Conservation (phyloP, 257 asterid species). For the Solanum corneliomulleri region DNA sequence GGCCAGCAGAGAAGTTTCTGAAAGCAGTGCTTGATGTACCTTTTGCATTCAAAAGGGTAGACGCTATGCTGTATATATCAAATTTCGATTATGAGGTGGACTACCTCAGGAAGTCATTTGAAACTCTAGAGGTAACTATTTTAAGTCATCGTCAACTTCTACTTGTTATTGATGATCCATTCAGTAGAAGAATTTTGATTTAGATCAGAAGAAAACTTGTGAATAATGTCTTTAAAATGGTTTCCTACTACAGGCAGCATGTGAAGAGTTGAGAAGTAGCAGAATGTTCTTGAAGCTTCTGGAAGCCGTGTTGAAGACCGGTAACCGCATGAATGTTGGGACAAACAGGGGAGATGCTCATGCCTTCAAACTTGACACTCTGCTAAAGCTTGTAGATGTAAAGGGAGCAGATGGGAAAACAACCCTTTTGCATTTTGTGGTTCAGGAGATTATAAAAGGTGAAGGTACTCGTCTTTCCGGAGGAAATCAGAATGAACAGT, state of each 20-base stretch:
- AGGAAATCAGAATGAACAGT: background rate
- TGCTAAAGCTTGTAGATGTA: slow-evolving; percentile 17
- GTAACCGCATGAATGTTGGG: slow-evolving; percentile 26
- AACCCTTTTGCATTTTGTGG: slow-evolving; percentile 20
- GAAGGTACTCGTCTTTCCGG: slow-evolving; percentile 11
- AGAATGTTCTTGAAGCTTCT: slow-evolving; percentile 22
- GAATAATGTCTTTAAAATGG: background rate
- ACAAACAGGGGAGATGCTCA: slow-evolving; percentile 23
- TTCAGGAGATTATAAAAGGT: slow-evolving; percentile 16
- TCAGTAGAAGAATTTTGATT: background rate
- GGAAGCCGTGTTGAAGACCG: slow-evolving; percentile 20
- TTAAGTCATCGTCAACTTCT: background rate
- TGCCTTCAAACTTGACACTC: slow-evolving; percentile 20
- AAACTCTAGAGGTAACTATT: slow-evolving; percentile 12
- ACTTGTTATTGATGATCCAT: background rate
- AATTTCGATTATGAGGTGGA: slow-evolving; percentile 13
- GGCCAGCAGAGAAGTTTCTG: slow-evolving; percentile 15
- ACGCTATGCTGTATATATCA: slow-evolving; percentile 11
- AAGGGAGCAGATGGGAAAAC: slow-evolving; percentile 23
- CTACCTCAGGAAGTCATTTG: slow-evolving; percentile 13
- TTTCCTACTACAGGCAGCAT: slow-evolving; percentile 7
- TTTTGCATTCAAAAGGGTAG: slow-evolving; percentile 17
- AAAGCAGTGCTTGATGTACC: slow-evolving; percentile 15
- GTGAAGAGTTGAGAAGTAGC: slow-evolving; percentile 15
- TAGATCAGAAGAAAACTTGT: background rate